phyloP scores from a whole-genome alignment of 495 filamentous ascomycete genomes.

The Aspergillus nanangensis region DNA sequence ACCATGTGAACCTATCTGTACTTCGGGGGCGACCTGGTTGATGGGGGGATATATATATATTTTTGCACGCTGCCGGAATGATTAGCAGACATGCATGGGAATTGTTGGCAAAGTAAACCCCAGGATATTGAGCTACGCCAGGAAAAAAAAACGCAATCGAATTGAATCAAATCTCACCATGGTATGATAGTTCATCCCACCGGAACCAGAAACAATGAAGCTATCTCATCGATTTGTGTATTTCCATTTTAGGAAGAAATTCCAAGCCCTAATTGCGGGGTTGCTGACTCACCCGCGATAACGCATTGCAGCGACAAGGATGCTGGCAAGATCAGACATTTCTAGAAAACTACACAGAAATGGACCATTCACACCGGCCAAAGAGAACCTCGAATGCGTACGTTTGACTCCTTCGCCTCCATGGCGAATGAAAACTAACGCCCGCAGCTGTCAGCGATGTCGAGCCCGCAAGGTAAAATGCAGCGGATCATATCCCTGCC shows the following conservation, averaged over 20 bases:
- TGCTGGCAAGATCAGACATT: not conserved
- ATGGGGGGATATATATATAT: too few species aligned
- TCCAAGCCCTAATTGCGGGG: constrained; percentile 6
- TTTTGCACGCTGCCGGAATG: too few species aligned
- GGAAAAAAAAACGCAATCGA: too few species aligned
- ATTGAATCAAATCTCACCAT: too few species aligned
- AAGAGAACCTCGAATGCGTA: constrained; percentile 20
- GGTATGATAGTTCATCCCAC: too few species aligned
- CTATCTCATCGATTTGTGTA: not conserved
- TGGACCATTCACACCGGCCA: constrained; percentile 9
- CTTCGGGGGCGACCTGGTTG: too few species aligned
- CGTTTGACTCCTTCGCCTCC: not conserved
- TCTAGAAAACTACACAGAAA: not conserved
- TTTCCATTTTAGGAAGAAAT: too few species aligned
- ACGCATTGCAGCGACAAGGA: not conserved
- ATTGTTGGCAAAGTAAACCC: too few species aligned
- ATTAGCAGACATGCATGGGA: too few species aligned
- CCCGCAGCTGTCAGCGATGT: constrained; percentile 23
- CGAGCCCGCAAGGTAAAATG: constrained; percentile 31
- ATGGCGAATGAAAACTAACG: not conserved
- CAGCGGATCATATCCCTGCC: constrained; percentile 25
- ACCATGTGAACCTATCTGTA: too few species aligned
- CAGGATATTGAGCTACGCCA: too few species aligned
- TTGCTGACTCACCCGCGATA: constrained; percentile 8
- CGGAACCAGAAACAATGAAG: not conserved